Base-by-base conservation (phyloP, 768 basidiomycete genomes). In the Lactifluus hygrophoroides region DNA sequence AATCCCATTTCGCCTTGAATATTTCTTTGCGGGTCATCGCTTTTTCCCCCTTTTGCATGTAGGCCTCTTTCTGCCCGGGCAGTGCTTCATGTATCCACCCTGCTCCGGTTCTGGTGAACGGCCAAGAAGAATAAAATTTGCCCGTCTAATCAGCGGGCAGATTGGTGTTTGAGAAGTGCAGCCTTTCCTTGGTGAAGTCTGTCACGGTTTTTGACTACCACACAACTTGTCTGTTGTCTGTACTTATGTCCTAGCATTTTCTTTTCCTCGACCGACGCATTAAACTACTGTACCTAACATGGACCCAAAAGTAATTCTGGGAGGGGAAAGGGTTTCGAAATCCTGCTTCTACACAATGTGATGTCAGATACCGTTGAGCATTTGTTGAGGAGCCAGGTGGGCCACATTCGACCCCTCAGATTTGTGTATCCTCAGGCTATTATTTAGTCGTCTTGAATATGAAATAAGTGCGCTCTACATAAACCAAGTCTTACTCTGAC, bases 31-130 rank as follows among this genome's bases (percentile, higher is more conserved):
- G n/a, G n/a, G n/a, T n/a, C n/a, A n/a, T n/a, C n/a, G n/a, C n/a
- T 11, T 25, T 21, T 45, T 11, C 7, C 10, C 17, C 19, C 25
- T 34, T 27, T 51, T n/a, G 21, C 11, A 44, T 27, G 40, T 23
- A 21, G 65, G 65, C 65, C 56, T 57, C 63, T 60, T 66, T 66
- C 65, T 66, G 65, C 65, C 65, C 65, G 65, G 63, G 54, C 64
- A 66, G 65, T 30, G 51, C 43, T 58, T 54, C 51, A 54, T 25
- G 47, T 40, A 28, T 44, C 51, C 64, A 66, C 57, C 60, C 65
- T 66, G 64, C 60, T 56, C 47, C 65, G 64, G 65, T 66, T 66
- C 65, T 66, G 65, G 65, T 66, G 65, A 66, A 53, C 13, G 45
- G 65, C 65, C 65, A 53, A 66, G 38, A 66, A 5, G 0, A 57